Conservation (phyloP, 257 asterid species). For the Solanum megistacrolobum region DNA sequence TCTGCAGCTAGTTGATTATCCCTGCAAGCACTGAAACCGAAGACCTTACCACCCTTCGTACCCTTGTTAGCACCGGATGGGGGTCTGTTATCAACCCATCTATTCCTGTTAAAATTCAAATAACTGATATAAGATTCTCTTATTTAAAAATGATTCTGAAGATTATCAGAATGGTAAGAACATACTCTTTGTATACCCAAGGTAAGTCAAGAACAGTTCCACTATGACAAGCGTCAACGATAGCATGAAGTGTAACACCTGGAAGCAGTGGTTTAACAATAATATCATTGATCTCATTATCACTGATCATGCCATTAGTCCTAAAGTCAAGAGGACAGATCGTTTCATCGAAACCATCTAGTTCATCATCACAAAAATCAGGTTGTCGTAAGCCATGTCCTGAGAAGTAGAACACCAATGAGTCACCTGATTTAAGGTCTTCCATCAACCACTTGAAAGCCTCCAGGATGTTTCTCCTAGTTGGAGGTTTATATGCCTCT, state of each 20-base stretch:
- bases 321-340: slow-evolving; percentile 63
- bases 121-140: neutral
- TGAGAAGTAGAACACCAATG: slow-evolving; percentile 39
- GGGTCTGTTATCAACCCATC: slow-evolving; percentile 44
- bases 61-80: slow-evolving; percentile 40
- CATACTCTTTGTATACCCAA: slow-evolving; percentile 35
- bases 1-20: slow-evolving; percentile 74
- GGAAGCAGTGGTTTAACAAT: slow-evolving; percentile 38
- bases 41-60: slow-evolving; percentile 54
- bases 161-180: neutral
- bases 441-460: slow-evolving; percentile 29
- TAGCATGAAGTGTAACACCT: slow-evolving; percentile 60
- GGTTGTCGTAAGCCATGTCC: slow-evolving; percentile 30
- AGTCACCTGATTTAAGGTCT: slow-evolving; percentile 22
- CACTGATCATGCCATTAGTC: slow-evolving; percentile 40
- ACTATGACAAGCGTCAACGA: slow-evolving; percentile 71
- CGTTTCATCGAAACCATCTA: slow-evolving; percentile 38
- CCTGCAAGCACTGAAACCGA: slow-evolving; percentile 72
- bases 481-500: slow-evolving; percentile 25
- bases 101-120: slow-evolving; percentile 15
- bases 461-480: slow-evolving; percentile 25
- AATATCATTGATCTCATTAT: slow-evolving; percentile 41
- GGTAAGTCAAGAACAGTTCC: slow-evolving; percentile 75
- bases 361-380: slow-evolving; percentile 20
- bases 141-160: neutral